These are phyloP conservation scores for Candida glaebosa DNA, from an alignment of 805 yeast species.

Conservation along the genomic window DNA sequence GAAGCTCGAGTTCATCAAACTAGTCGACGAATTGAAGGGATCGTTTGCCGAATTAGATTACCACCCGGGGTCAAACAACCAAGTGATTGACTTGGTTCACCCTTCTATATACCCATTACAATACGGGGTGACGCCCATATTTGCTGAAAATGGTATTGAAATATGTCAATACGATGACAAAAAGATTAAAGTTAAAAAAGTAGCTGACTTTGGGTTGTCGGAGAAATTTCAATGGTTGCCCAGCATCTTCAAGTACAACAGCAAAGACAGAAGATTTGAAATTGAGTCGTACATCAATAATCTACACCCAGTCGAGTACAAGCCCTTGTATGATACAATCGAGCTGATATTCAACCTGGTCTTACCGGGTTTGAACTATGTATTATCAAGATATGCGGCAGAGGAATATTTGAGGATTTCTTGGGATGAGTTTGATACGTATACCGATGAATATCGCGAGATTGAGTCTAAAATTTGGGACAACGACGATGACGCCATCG, in stretches of 20 bases:
- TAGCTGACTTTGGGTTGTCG: slow-evolving; percentile 15
- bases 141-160: slow-evolving; percentile 6
- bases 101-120: slow-evolving; percentile 37
- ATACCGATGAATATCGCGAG: slow-evolving; percentile 13
- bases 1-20: slow-evolving; percentile 11
- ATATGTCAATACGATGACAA: slow-evolving; percentile 10
- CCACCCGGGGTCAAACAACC: slow-evolving; percentile 35
- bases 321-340: slow-evolving; percentile 26
- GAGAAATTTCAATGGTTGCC: slow-evolving; percentile 39
- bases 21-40: slow-evolving; percentile 12
- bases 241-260: slow-evolving; percentile 15
- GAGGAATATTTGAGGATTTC: slow-evolving; percentile 13
- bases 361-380: slow-evolving; percentile 30
- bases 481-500: slow-evolving; percentile 7
- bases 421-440: slow-evolving; percentile 14
- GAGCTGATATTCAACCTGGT: slow-evolving; percentile 24
- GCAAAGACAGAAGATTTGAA: slow-evolving; percentile 9
- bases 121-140: slow-evolving; percentile 25
- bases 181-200: slow-evolving; percentile 10
- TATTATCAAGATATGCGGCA: slow-evolving; percentile 22
- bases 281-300: slow-evolving; percentile 39
- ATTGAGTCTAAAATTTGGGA: slow-evolving; percentile 7
- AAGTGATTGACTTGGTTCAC: slow-evolving; percentile 38
- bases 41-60: slow-evolving; percentile 24
- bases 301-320: slow-evolving; percentile 28